Evolutionary conservation across 768 basidiomycete species (phyloP).

Genomic region (Serpula lacrymans): DNA sequence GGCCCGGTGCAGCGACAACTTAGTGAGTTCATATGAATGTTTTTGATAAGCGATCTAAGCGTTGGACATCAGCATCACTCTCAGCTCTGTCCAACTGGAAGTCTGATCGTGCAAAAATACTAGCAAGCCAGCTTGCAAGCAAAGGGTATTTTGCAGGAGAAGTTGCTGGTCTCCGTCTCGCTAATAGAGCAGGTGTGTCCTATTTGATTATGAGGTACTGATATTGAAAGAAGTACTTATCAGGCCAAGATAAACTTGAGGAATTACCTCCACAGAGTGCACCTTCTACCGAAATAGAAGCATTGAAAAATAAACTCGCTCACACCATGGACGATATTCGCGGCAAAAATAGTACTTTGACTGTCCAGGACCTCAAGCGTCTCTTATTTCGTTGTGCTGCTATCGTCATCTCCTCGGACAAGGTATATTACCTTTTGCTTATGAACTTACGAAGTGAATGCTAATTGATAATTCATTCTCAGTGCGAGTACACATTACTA

Average conservation of each 20-base stretch:
- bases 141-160: slow-evolving; percentile 92
- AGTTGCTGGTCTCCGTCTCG: slow-evolving; percentile 73
- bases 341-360: slow-evolving; percentile 68
- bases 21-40: slow-evolving; percentile 41
- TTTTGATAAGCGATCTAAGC: slow-evolving; percentile 1
- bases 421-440: slow-evolving; percentile 36
- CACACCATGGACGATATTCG: slow-evolving; percentile 65
- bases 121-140: slow-evolving; percentile 83
- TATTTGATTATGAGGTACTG: too few species aligned
- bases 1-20: slow-evolving; percentile 74
- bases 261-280: slow-evolving; percentile 58
- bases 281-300: slow-evolving; percentile 57
- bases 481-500: slow-evolving; percentile 85
- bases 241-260: slow-evolving; percentile 59
- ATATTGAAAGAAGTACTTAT: neutral
- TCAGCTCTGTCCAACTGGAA: slow-evolving; percentile 58
- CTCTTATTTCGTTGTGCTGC: slow-evolving; percentile 86
- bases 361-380: slow-evolving; percentile 78
- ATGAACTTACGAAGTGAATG: too few species aligned
- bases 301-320: slow-evolving; percentile 65
- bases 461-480: slow-evolving; percentile 1
- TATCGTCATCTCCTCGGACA: slow-evolving; percentile 64
- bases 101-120: slow-evolving; percentile 75
- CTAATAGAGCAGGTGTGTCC: slow-evolving; percentile 58
- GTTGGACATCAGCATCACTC: slow-evolving; percentile 45